Conservation (phyloP, 805 yeast genomes). For the Huiozyma naganishii region DNA sequence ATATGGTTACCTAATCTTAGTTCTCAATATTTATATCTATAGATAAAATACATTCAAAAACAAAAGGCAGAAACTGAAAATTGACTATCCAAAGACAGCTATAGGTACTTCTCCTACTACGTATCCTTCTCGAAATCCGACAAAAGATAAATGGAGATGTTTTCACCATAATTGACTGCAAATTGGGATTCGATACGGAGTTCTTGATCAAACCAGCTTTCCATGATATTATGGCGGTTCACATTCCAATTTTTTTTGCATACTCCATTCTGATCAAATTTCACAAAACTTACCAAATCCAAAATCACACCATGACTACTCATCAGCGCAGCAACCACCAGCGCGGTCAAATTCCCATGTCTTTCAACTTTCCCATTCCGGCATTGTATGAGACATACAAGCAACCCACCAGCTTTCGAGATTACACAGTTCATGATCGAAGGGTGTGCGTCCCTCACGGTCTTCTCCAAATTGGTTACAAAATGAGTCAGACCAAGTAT, state of each 20-base stretch:
- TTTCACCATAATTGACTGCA: conserved; percentile 61
- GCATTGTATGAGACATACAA: conserved; percentile 64
- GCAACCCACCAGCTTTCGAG: conserved; percentile 72
- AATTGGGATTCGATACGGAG: conserved; percentile 34
- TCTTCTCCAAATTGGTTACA: conserved; percentile 68
- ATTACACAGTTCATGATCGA: conserved; percentile 46
- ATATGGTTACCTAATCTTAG: too few relatives aligned
- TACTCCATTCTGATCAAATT: conserved; percentile 30
- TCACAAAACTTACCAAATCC: conserved; percentile 76
- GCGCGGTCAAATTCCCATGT: conserved; percentile 65
- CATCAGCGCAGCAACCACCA: conserved; percentile 67
- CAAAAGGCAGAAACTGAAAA: too few relatives aligned
- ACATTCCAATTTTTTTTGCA: conserved; percentile 44
- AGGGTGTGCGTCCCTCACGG: conserved; percentile 44
- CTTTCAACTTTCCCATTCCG: conserved; percentile 35
- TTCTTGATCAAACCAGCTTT: conserved; percentile 41
- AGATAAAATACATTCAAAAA: too few relatives aligned
- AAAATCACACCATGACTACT: conserved; percentile 72
- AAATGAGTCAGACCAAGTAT: conserved; percentile 85
- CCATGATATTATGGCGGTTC: conserved; percentile 61
- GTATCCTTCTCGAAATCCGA: conserved; percentile 38
- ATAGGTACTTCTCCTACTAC: background rate
- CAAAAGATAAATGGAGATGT: conserved; percentile 44
- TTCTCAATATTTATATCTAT: too few relatives aligned
- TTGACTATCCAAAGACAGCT: background rate